Evolutionary conservation across 2,329 filamentous ascomycete genomes (phyloP), one percentile per base, ranked within the genome.

Genomic region (Pleoardoris graminearum): DNA sequence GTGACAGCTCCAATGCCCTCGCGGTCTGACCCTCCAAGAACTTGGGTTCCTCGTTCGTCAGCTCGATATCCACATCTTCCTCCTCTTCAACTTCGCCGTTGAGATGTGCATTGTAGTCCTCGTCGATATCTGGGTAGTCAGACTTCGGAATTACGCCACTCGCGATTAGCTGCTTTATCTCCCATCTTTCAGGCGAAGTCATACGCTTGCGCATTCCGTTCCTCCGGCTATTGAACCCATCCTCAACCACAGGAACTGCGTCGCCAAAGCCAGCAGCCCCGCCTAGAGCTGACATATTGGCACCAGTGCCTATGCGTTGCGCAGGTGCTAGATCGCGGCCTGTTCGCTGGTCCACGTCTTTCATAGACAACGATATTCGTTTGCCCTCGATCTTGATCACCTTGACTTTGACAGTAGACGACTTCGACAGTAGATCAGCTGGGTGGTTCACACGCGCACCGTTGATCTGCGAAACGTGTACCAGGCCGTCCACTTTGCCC

Each of bases 1-100:
- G 94, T 1, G 92, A 97, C 3, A 99, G 77, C 67, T 99, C 94
- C 7, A 99, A 80, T 8, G 91, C 96, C 69, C 96, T 92, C 69
- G 97, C 97, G 0, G 94, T 99, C 72, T 99, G 95, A 4, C 94
- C 94, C 14, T 90, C 89, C 57, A 99, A 75, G 79, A 99, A 99
- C 0, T 94, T 94, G 0, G 94, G 95, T 67, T 99, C 94, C 65
- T 99, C 94, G 57, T 99, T 94, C 61, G 88, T 85, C 25, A 99
- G 90, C 73, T 99, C 94, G 58, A 99, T 99, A 65, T 99, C 94
- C 4, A 99, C 85, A 68, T 99, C 94, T 73, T 97, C 90, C 70
- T 99, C 94, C 58, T 97, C 82, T 69, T 97, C 91, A 73, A 97
- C 90, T 60, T 96, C 90, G 14, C 91, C 93, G 22, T 87, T 88